phyloP scores from a whole-genome alignment of 2,329 filamentous ascomycete species.

The Colletotrichum karsti region DNA sequence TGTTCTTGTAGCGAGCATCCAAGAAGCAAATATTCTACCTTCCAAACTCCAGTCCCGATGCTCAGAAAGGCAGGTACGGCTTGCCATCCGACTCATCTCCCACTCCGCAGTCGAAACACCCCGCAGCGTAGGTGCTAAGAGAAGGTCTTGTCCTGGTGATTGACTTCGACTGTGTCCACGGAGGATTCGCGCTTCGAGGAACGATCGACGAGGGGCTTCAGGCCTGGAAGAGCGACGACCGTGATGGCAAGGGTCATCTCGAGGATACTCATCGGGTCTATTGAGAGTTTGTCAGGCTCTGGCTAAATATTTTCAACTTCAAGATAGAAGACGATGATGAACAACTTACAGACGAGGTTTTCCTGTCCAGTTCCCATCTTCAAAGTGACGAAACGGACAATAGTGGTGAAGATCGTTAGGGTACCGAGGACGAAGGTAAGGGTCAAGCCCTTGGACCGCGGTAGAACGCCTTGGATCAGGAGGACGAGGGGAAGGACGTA shows the following conservation, averaged over 20 bases:
- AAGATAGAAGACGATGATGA: neutral
- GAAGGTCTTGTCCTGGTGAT: conserved; percentile 16
- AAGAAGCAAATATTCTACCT: no score
- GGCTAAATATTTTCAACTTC: no score
- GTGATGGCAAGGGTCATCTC: conserved; percentile 34
- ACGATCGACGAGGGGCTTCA: conserved; percentile 33
- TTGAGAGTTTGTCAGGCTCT: neutral
- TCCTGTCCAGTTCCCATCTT: conserved; percentile 35
- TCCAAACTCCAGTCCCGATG: no score
- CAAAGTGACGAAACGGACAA: conserved; percentile 35
- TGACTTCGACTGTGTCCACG: conserved; percentile 16
- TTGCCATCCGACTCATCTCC: no score
- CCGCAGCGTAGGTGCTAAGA: no score
- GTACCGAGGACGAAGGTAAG: conserved; percentile 35
- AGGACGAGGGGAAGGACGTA: conserved; percentile 41
- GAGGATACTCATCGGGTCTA: conserved; percentile 33
- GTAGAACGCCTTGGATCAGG: conserved; percentile 35
- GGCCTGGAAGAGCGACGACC: conserved; percentile 33
- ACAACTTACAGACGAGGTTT: conserved; percentile 36
- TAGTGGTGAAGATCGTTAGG: conserved; percentile 34
- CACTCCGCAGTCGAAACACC: no score
- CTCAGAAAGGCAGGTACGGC: no score
- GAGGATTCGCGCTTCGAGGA: conserved; percentile 10
- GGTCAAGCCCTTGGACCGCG: conserved; percentile 32
- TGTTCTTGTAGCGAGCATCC: no score